phyloP scores from a whole-genome alignment of 768 basidiomycete species.

The Atractiella rhizophila region DNA sequence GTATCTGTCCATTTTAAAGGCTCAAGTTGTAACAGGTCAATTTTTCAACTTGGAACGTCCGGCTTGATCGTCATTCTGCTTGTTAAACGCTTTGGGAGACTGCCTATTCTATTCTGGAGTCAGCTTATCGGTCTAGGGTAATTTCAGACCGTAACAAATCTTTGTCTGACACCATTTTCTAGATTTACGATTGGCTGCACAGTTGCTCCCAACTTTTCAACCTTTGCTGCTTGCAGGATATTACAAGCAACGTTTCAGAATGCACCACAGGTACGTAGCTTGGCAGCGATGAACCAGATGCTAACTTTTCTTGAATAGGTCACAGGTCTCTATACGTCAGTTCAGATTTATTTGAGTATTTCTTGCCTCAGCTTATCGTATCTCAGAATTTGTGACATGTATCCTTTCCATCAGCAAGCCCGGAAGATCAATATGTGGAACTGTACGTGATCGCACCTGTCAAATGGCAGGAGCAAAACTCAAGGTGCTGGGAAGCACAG shows the following conservation, averaged over 20 bases:
- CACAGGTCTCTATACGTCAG: too few species aligned
- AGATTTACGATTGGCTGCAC: constrained; percentile 36
- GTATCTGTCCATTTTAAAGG: constrained; percentile 30
- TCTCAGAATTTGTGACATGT: constrained; percentile 38
- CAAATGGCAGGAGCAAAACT: too few species aligned
- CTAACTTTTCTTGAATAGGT: neutral
- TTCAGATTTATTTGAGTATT: too few species aligned
- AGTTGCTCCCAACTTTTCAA: constrained; percentile 33
- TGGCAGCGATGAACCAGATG: constrained; percentile 16
- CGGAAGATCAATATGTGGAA: constrained; percentile 28
- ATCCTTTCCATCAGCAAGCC: constrained; percentile 43
- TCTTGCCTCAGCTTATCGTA: constrained; percentile 27
- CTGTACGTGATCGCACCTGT: neutral
- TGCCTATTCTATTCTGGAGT: constrained; percentile 47
- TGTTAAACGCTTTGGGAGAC: constrained; percentile 37
- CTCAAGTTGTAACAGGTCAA: constrained; percentile 21
- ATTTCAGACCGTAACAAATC: too few species aligned
- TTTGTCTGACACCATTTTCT: too few species aligned
- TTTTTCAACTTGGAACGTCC: constrained; percentile 30
- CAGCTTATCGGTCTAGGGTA: constrained; percentile 27
- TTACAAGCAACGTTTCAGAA: constrained; percentile 35
- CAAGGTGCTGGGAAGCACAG: constrained; percentile 44
- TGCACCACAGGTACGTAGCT: constrained; percentile 34
- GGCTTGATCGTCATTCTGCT: constrained; percentile 41
- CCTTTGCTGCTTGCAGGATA: constrained; percentile 36